These are phyloP conservation scores for Polygonum maritimum DNA, from an alignment of 148 eudicot species.

Conservation along the genomic window DNA sequence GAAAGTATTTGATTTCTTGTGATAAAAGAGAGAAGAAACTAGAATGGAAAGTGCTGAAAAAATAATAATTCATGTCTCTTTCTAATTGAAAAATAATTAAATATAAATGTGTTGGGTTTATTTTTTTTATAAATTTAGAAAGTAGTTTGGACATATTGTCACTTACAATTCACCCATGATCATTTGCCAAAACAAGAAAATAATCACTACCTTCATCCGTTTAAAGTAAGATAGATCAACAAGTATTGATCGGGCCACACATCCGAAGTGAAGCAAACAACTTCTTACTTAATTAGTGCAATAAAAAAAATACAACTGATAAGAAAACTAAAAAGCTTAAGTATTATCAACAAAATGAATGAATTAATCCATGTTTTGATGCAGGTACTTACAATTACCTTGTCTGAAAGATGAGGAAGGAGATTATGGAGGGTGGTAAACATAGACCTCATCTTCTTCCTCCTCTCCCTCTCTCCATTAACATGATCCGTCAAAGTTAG, in stretches of 20 bases:
- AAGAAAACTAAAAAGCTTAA: background rate
- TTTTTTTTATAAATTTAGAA: too few species aligned
- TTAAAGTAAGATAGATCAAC: too few species aligned
- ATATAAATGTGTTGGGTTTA: too few species aligned
- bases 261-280: too few species aligned
- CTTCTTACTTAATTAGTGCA: too few species aligned
- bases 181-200: too few species aligned
- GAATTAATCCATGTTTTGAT: background rate
- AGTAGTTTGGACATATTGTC: too few species aligned
- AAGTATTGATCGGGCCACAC: too few species aligned
- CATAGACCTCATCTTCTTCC: constrained; percentile 81
- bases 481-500: constrained; percentile 27
- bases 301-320: background rate
- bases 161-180: too few species aligned
- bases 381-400: constrained; percentile 24
- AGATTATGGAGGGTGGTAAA: constrained; percentile 46
- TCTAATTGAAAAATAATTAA: too few species aligned
- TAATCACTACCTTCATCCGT: too few species aligned
- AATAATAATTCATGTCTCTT: too few species aligned
- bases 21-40: background rate
- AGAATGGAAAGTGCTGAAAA: background rate
- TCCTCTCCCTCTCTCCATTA: constrained; percentile 77
- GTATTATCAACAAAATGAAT: background rate
- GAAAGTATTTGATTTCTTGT: background rate
- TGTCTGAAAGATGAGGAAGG: constrained; percentile 58